Evolutionary conservation across 2,329 filamentous ascomycete species (phyloP), one percentile per base, ranked within the genome.

Genomic region (Sphaerostilbella broomeana): DNA sequence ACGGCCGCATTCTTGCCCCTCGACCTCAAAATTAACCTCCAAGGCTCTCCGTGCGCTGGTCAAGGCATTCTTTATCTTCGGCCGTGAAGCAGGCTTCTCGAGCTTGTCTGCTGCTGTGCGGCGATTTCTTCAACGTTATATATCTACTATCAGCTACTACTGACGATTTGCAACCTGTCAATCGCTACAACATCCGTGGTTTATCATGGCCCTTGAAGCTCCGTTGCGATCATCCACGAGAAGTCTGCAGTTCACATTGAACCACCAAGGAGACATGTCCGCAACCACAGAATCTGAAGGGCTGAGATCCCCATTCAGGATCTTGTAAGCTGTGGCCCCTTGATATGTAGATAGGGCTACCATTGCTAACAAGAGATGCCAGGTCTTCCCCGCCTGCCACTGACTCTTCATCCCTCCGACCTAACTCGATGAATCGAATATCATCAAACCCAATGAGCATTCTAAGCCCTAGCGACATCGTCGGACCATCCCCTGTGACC

Each of bases 401-500:
- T 47, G 67, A 75, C 47, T 67, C 65, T 24, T 62, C 65, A 43
- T 69, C 67, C 26, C 68, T 77, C 19, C 74, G 69, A 43, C 74
- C 75, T 18, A 63, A 63, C 46, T 72, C 72, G 20, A 65, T 67
- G 35, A 61, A 69, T 43, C 65, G 68, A 34, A 56, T 72, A 17
- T 61, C 68, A 24, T 72, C 73, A 27, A 69, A 63, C 53, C 63
- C 67, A 21, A 69, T 82, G 68, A 61, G 75, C 57, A 51, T 78
- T 22, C 64, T 77, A 60, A 73, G 78, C 62, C 72, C 82, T 46
- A 81, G 73, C 56, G 79, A 84, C 51, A 75, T 81, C 49, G 81
- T 88, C 38, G 85, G 86, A 27, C 86, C 86, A 8, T 90, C 86
- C 13, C 86, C 86, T 6, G 85, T 90, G 17, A 88, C 87, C 35